Percentiles rank a stretch among this genome's conserved stretches.
phyloP scores from a whole-genome alignment of 2,329 filamentous ascomycete species.

The Cercospora berteroae region DNA sequence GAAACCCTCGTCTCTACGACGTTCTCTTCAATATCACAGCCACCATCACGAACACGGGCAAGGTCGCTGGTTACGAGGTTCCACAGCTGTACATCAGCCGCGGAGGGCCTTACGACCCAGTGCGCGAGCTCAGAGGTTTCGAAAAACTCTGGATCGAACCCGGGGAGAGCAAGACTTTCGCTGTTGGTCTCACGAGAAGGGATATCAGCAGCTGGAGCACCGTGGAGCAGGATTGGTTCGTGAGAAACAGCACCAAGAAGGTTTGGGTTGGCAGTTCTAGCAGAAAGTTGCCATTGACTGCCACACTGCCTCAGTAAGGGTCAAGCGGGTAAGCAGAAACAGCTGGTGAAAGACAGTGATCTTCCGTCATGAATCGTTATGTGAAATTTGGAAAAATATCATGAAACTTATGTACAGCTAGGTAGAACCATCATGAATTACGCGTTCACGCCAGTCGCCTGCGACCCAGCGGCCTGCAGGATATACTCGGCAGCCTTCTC shows the following conservation, averaged over 20 bases:
- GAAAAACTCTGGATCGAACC: constrained; percentile 35
- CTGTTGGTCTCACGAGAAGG: constrained; percentile 42
- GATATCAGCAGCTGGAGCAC: constrained; percentile 54
- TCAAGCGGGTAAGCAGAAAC: too few species aligned
- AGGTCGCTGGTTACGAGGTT: constrained; percentile 51
- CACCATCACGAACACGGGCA: constrained; percentile 59
- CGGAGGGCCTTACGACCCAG: constrained; percentile 52
- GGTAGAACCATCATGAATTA: not conserved
- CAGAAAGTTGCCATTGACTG: constrained; percentile 48
- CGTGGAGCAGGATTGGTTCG: constrained; percentile 55
- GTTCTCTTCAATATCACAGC: constrained; percentile 64
- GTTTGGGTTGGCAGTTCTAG: constrained; percentile 59
- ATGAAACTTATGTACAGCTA: not conserved
- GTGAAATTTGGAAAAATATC: not conserved
- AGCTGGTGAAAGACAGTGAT: not conserved
- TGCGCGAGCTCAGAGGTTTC: constrained; percentile 37
- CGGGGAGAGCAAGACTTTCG: constrained; percentile 35
- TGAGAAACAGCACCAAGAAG: constrained; percentile 54
- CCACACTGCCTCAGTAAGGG: constrained; percentile 7
- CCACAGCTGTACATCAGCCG: constrained; percentile 52
- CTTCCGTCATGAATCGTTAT: not conserved
- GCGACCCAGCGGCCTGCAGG: constrained; percentile 7
- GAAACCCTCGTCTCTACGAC: constrained; percentile 64
- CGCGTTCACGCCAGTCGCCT: not conserved
- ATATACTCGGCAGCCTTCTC: constrained; percentile 46